phyloP scores from a whole-genome alignment of 129 eudicot species.

The Flaveria bidentis region DNA sequence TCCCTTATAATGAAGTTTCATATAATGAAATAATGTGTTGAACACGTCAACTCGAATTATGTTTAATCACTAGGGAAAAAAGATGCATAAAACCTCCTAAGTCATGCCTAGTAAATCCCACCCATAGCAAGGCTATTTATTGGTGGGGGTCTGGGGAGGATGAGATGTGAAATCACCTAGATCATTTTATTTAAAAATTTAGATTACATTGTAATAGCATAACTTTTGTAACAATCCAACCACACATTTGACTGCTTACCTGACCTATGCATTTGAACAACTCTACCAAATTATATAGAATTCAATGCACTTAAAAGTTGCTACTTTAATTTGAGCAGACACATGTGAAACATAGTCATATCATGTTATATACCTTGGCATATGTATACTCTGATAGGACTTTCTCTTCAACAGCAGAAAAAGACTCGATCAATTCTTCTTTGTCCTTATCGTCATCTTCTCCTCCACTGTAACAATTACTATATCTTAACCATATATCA shows the following conservation, averaged over 20 bases:
- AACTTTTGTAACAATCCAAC: neutral
- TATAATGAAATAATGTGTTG: neutral
- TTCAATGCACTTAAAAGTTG: neutral
- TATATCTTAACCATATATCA: neutral
- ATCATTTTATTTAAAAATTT: neutral
- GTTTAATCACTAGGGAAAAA: neutral
- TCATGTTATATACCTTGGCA: slow-evolving; percentile 63
- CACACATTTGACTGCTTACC: neutral
- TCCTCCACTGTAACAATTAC: slow-evolving; percentile 43
- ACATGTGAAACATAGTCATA: neutral
- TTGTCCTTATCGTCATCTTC: slow-evolving; percentile 71
- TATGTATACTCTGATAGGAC: slow-evolving; percentile 75
- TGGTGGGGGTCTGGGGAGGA: no score
- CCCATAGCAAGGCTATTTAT: no score
- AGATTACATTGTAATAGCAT: neutral
- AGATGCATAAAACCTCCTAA: neutral
- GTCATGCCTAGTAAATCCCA: no score
- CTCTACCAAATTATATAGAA: neutral
- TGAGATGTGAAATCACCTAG: neutral
- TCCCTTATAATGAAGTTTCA: neutral
- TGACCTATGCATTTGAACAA: neutral
- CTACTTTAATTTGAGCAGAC: neutral
- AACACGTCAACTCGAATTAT: neutral
- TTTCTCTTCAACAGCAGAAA: slow-evolving; percentile 81
- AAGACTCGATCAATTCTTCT: slow-evolving; percentile 60